These are phyloP conservation scores for Candolleomyces aberdarensis DNA, from an alignment of 768 basidiomycete species.

Conservation along the genomic window DNA sequence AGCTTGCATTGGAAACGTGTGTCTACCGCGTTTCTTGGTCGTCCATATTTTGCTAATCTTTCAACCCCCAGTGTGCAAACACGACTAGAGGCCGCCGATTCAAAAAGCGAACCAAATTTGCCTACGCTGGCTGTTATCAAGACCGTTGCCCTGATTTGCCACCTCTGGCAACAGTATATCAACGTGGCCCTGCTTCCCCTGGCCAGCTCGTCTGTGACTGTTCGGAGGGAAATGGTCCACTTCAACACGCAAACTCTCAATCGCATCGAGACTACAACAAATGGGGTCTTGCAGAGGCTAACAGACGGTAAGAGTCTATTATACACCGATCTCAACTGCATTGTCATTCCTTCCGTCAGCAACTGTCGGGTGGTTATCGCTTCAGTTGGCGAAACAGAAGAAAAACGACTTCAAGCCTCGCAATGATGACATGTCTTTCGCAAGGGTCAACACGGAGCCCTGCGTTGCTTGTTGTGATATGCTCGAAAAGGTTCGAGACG, in stretches of 20 bases:
- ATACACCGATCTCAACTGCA: not conserved
- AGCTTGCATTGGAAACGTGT: constrained; percentile 90
- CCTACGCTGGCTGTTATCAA: constrained; percentile 62
- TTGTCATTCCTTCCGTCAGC: constrained; percentile 34
- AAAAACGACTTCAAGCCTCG: constrained; percentile 95
- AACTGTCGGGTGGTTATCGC: constrained; percentile 69
- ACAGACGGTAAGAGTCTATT: constrained; percentile 63
- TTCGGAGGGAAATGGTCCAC: constrained; percentile 87
- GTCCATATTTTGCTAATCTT: constrained; percentile 7
- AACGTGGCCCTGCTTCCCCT: constrained; percentile 88
- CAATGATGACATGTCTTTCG: constrained; percentile 94
- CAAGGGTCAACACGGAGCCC: constrained; percentile 91
- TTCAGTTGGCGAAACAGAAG: constrained; percentile 88
- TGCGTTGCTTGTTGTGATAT: constrained; percentile 83
- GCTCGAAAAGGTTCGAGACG: constrained; percentile 78
- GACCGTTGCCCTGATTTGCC: constrained; percentile 81
- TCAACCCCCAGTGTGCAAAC: constrained; percentile 53
- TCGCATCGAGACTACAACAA: constrained; percentile 80
- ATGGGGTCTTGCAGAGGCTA: constrained; percentile 73
- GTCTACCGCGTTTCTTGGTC: constrained; percentile 23
- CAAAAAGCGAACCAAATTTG: constrained; percentile 78
- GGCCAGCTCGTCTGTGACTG: constrained; percentile 79
- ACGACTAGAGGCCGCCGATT: constrained; percentile 69
- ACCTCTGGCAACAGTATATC: constrained; percentile 96
- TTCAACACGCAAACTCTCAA: constrained; percentile 89